Conservation (phyloP, 352 stramenopile species). For the Aphanomyces stellatus region DNA sequence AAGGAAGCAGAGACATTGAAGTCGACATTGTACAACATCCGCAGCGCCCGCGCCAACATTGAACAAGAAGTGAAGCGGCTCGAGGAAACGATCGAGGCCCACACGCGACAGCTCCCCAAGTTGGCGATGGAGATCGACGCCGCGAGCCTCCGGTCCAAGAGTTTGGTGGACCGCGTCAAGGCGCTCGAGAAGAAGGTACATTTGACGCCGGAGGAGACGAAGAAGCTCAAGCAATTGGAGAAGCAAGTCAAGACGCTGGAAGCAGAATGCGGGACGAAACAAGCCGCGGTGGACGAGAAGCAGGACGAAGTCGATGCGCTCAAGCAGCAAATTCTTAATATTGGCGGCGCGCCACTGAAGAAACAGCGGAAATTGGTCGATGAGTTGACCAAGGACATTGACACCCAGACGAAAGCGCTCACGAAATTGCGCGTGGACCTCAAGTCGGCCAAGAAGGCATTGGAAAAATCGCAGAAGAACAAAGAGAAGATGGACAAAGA, state of each 20-base stretch:
- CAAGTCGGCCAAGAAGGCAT: constrained; percentile 75
- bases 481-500: constrained; percentile 68
- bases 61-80: constrained; percentile 81
- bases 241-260: constrained; percentile 85
- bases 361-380: constrained; percentile 87
- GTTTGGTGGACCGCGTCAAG: constrained; percentile 53
- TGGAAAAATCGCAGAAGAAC: constrained; percentile 52
- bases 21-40: constrained; percentile 44
- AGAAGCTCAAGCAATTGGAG: constrained; percentile 79
- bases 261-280: constrained; percentile 62
- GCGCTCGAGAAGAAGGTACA: constrained; percentile 82
- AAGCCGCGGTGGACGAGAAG: constrained; percentile 58
- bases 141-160: constrained; percentile 47
- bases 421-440: constrained; percentile 79
- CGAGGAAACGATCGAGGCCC: constrained; percentile 80
- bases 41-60: constrained; percentile 53
- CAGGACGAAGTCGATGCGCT: constrained; percentile 79
- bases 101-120: constrained; percentile 87
- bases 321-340: constrained; percentile 93
- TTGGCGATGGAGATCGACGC: constrained; percentile 76
- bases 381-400: constrained; percentile 76
- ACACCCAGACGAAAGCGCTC: constrained; percentile 85
- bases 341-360: constrained; percentile 90
- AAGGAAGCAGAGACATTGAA: constrained; percentile 39
- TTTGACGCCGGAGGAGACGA: constrained; percentile 79